phyloP scores from a whole-genome alignment of 1,284 basidiomycete genomes.

The Ustilago tritici region DNA sequence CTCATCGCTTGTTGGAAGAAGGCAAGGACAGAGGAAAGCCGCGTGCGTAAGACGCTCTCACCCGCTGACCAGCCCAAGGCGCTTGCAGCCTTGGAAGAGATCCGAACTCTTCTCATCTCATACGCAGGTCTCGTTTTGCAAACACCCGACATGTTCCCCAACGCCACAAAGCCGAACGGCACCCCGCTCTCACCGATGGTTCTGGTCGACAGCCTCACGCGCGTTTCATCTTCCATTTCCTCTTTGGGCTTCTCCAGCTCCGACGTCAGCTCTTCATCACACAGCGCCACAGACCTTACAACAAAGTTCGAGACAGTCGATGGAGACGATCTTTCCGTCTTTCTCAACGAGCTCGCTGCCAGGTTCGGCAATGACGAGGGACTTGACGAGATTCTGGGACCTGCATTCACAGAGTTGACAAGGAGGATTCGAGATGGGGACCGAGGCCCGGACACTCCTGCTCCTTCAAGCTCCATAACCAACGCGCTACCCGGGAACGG shows the following conservation, averaged over 20 bases:
- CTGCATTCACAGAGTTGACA: constrained; percentile 64
- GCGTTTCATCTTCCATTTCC: constrained; percentile 69
- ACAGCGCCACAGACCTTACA: constrained; percentile 29
- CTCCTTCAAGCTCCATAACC: neutral
- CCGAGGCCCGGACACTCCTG: constrained; percentile 27
- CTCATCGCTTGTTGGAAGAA: constrained; percentile 88
- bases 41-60: constrained; percentile 72
- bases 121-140: constrained; percentile 91
- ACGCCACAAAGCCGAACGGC: constrained; percentile 49
- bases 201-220: constrained; percentile 72
- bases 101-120: constrained; percentile 78
- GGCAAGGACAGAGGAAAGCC: constrained; percentile 46
- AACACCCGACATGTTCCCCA: constrained; percentile 89
- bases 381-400: constrained; percentile 72
- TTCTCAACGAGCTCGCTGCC: constrained; percentile 72
- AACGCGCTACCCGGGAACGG: constrained; percentile 8
- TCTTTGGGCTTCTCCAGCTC: constrained; percentile 42
- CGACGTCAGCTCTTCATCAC: constrained; percentile 13
- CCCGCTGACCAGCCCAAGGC: constrained; percentile 76
- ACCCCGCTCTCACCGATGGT: constrained; percentile 73
- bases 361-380: constrained; percentile 70
- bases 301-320: constrained; percentile 65
- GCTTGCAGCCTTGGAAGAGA: constrained; percentile 36
- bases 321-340: constrained; percentile 70
- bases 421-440: constrained; percentile 59